A percentile compares a stretch with the other conserved stretches of the same genome.
phyloP scores from a whole-genome alignment of 2,329 filamentous ascomycete species.

The Acarospora socialis region DNA sequence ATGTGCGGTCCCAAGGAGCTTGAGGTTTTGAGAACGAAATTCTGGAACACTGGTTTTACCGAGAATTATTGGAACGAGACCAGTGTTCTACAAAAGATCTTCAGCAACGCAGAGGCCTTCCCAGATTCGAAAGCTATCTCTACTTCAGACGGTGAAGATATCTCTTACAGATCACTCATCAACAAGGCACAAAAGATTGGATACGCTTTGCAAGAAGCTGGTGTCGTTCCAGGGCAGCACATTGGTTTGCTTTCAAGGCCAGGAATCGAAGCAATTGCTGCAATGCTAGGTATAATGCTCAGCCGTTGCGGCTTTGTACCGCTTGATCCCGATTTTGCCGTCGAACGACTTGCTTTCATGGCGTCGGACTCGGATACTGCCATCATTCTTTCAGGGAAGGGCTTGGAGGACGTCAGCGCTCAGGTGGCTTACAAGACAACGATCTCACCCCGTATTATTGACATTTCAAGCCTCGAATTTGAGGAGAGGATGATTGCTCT shows the following conservation, averaged over 20 bases:
- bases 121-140: slow-evolving; percentile 14
- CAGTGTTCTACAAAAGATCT: slow-evolving; percentile 11
- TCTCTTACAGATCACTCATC: slow-evolving; percentile 14
- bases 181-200: slow-evolving; percentile 12
- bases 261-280: slow-evolving; percentile 13
- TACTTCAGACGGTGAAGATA: slow-evolving; percentile 12
- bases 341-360: slow-evolving; percentile 15
- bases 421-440: neutral
- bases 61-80: slow-evolving; percentile 14
- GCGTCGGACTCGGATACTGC: slow-evolving; percentile 11
- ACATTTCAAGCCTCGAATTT: slow-evolving; percentile 1
- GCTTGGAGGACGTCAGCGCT: slow-evolving; percentile 4
- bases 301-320: slow-evolving; percentile 11
- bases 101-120: slow-evolving; percentile 9
- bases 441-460: slow-evolving; percentile 2
- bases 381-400: slow-evolving; percentile 10
- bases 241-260: slow-evolving; percentile 14
- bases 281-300: slow-evolving; percentile 13
- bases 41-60: slow-evolving; percentile 11
- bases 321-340: slow-evolving; percentile 15
- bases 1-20: slow-evolving; percentile 16
- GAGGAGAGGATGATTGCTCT: slow-evolving; percentile 1
- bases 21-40: slow-evolving; percentile 12
- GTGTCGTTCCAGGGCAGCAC: slow-evolving; percentile 8
- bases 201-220: slow-evolving; percentile 7